Evolutionary conservation across 148 eudicot species (phyloP), one percentile per base, ranked within the genome.

Genomic region (Dysphania ambrosioides): DNA sequence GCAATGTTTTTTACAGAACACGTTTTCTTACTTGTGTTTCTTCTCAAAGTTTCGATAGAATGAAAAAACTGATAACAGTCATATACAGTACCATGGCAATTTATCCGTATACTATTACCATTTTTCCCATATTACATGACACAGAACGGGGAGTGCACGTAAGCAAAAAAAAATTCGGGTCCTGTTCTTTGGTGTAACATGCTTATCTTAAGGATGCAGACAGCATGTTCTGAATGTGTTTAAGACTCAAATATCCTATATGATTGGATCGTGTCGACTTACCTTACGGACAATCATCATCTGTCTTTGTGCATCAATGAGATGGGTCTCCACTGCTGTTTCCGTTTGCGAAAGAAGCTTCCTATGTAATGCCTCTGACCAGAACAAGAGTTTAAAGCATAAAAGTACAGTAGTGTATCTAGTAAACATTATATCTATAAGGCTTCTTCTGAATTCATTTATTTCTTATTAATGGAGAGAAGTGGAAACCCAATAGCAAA

Each of bases 331-430:
- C 32, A 90, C 83, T 44, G 86, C 80, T 81, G 85, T 83, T 81
- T 91, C 90, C 67, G 83, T 85, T 82, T 91, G 90, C 80, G 57
- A 78, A 74, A 93, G 84, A 72, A 87, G 76, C 78, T 86, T 89
- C 79, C 73, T 82, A 72, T 91, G 92, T 29, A 82, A 84, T 65
- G 80, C 74, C 86, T 82, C 97, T 89, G 86, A 30, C 53, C 68
- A 27, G 29, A 57, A 27, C 59, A 79, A 68, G 51, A 1, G 24
- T 10, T 18, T 26, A 42, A 78, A 26, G 59, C 30, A 76, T 74
- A 74, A 70, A 71, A 23, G 63, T 36, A 61, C 34, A 81, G 38
- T 16, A 31, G 40, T 66, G 26, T 59, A 51, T 36, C 56, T 18
- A 44, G 69, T 30, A 38, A 40, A 53, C 36, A 47, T 24, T 47